Evolutionary conservation across 768 basidiomycete species (phyloP), one percentile per base, ranked within the genome.

Genomic region (Phlegmacium glaucopus): DNA sequence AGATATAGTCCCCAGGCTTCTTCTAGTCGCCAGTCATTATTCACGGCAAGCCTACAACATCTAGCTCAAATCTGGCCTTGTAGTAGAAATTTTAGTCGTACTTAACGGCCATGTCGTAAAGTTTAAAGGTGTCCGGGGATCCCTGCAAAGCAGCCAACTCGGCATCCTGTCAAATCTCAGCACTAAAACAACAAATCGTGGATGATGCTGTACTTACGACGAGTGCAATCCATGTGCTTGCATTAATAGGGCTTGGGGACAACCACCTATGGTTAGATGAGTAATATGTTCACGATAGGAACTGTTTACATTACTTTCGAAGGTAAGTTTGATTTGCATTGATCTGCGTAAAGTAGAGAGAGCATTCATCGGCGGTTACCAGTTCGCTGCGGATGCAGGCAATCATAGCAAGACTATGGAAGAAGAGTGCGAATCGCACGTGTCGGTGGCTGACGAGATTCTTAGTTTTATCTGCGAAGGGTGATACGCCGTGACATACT

Each of bases 61-160:
- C 9, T 26, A 22, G 7, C 10, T 25, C 3, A 52, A 36, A 12
- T 38, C 9, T n/a, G n/a, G n/a, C n/a, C n/a, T 11, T n/a, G 6
- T 1, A 16, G 13, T 15, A 16, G 11, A 10, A n/a, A n/a, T 13
- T 8, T 2, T 39, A 15, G 18, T 38, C 73, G 39, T 59, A 80
- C 82, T 77, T 83, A 17, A 85, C 79, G 10, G 86, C 85, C 12
- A 78, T 68, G 51, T 89, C 87, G 56, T 85, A 87, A 6, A 85
- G 66, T 52, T 76, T 78, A 59, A 83, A 79, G 1, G 85, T 81
- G 46, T 82, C 77, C 2, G 76, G 69, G 47, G 72, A 72, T 37
- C 79, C 74, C 12, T 69, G 54, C 32, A 87, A 62, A 0, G 83
- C 79, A 6, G 84, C 81, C 35, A 86, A 63, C 60, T 88, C 86